A percentile compares a stretch with the other conserved stretches of the same genome.
phyloP scores from a whole-genome alignment of 305 asterid genomes.

The Striga hermonthica region DNA sequence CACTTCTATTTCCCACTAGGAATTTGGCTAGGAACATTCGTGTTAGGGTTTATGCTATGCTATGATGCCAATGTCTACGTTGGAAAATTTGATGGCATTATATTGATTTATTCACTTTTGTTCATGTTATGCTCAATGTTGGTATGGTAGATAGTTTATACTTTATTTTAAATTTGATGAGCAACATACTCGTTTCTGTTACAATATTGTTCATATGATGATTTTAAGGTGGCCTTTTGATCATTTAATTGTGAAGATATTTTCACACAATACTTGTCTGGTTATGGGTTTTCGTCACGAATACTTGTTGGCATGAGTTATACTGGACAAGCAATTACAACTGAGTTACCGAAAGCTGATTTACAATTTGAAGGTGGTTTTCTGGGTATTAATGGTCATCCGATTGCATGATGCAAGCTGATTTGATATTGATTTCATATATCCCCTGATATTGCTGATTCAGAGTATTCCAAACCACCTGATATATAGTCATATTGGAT shows the following conservation, averaged over 20 bases:
- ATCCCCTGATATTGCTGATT: too few relatives aligned
- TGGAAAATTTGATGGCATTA: too few relatives aligned
- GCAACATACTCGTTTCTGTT: background rate
- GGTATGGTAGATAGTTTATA: too few relatives aligned
- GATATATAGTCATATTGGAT: background rate
- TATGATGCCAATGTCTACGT: too few relatives aligned
- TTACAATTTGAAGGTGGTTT: constrained; percentile 11
- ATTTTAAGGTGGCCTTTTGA: background rate
- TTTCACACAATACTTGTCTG: background rate
- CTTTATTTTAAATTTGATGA: too few relatives aligned
- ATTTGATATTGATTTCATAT: background rate
- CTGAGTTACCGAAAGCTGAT: constrained; percentile 14
- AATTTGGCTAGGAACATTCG: too few relatives aligned
- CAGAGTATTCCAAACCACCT: background rate
- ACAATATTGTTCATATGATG: background rate
- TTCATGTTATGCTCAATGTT: too few relatives aligned
- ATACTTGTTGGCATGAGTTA: background rate
- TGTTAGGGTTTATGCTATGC: too few relatives aligned
- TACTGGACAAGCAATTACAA: background rate
- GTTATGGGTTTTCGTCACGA: constrained; percentile 5
- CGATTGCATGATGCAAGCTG: background rate
- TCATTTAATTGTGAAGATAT: background rate
- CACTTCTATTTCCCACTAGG: too few relatives aligned
- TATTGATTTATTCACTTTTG: too few relatives aligned
- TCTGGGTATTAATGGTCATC: background rate